Base-by-base conservation (phyloP, 768 basidiomycete species). In the Fomitopsis serialis region DNA sequence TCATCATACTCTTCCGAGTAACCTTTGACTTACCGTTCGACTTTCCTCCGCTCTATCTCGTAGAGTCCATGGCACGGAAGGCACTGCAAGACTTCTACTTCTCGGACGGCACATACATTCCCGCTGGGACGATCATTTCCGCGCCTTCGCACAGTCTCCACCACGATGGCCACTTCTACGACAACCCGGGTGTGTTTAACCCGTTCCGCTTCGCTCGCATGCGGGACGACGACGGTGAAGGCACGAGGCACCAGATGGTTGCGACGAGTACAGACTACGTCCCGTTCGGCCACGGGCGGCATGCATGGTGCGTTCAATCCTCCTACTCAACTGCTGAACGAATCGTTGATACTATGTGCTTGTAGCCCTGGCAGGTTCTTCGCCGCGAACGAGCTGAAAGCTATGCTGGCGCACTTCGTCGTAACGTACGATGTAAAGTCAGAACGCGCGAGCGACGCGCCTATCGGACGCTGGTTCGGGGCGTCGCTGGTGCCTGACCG, bases 101-200 rank as follows among this genome's bases (percentile, higher is more conserved):
- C 50, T 70, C 70, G 19, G 63, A 72, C 47, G 74, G 71, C 37
- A 65, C 68, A 36, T 63, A 59, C 29, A 55, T 72, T 43, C 74
- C 76, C n/a, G 58, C 58, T 3, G 78, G 78, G 50, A 70, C 69
- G 21, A 61, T 66, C 23, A 58, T 76, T n/a, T 58, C 63, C 13
- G 63, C 69, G 9, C 69, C 70, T 10, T 52, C 64, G 6, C 49
- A 55, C 22, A 56, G 68, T n/a, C 63, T 72, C 61, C 74, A 75
- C 54, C 63, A 64, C 17, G 74, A 80, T 54, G 65, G 66, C n/a
- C 64, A 63, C 15, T 59, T 67, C 19, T 84, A 80, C 57, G 55
- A 64, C n/a, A 68, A 77, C 47, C 65, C 81, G 0, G 59, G 66
- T 9, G 51, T 25, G 40, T 78, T 78, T 37, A 66, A 74, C 25